Conservation (phyloP, 2,329 filamentous ascomycete species). For the Diplodia scrobiculata region DNA sequence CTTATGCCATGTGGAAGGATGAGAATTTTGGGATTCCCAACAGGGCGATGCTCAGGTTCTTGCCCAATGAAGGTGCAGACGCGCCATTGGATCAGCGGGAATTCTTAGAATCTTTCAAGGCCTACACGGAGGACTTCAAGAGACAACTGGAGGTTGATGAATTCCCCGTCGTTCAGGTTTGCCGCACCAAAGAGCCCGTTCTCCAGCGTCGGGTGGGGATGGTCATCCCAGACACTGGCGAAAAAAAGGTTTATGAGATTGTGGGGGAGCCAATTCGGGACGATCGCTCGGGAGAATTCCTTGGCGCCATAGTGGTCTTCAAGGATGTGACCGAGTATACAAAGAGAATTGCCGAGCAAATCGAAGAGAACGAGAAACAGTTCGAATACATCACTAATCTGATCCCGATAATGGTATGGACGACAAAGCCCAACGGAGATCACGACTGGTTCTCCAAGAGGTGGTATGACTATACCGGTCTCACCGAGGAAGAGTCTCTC, state of each 20-base stretch:
- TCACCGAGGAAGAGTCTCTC: slow-evolving; percentile 63
- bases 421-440: slow-evolving; percentile 64
- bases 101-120: slow-evolving; percentile 61
- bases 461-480: slow-evolving; percentile 80
- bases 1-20: slow-evolving; percentile 80
- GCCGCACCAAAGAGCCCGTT: slow-evolving; percentile 64
- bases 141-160: slow-evolving; percentile 60
- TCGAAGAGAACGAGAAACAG: slow-evolving; percentile 69
- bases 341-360: slow-evolving; percentile 69
- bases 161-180: slow-evolving; percentile 66
- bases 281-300: slow-evolving; percentile 67
- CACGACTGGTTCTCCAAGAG: slow-evolving; percentile 74
- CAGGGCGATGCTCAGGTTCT: slow-evolving; percentile 57
- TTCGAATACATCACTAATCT: slow-evolving; percentile 76
- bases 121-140: slow-evolving; percentile 69
- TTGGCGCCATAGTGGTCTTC: slow-evolving; percentile 71
- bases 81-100: slow-evolving; percentile 49
- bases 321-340: slow-evolving; percentile 72
- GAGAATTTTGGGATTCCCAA: slow-evolving; percentile 74
- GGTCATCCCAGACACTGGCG: slow-evolving; percentile 56
- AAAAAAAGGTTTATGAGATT: slow-evolving; percentile 63
- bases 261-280: slow-evolving; percentile 69
- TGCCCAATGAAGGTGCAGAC: slow-evolving; percentile 45
- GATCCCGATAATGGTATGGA: slow-evolving; percentile 66
- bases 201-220: slow-evolving; percentile 64